A percentile compares a stretch with the other conserved stretches of the same genome.
Conservation (phyloP, 148 eudicot species). For the Fagopyrum esculentum region DNA sequence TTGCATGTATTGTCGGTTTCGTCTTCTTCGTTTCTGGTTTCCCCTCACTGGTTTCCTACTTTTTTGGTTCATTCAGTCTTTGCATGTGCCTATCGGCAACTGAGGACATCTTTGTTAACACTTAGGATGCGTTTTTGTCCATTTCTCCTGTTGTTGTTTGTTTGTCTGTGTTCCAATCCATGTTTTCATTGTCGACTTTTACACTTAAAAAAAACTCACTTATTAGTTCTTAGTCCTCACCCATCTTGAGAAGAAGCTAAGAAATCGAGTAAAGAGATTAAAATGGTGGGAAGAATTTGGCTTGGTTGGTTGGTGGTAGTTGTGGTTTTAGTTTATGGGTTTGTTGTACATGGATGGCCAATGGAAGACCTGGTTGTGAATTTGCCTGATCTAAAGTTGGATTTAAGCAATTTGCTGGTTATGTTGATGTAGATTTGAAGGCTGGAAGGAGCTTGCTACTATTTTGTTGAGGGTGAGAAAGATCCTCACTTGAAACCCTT, state of each 20-base stretch:
- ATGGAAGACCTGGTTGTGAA: constrained; percentile 66
- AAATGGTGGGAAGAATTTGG: constrained; percentile 13
- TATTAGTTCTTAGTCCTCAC: background rate
- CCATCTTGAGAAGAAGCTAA: constrained; percentile 1
- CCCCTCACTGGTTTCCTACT: too few relatives aligned
- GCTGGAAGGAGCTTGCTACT: constrained; percentile 86
- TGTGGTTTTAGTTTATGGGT: constrained; percentile 12
- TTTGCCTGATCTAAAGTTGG: constrained; percentile 78
- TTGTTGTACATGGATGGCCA: constrained; percentile 51
- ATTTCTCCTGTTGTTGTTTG: too few relatives aligned
- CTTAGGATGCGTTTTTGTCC: too few relatives aligned
- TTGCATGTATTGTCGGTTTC: too few relatives aligned
- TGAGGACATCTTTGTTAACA: too few relatives aligned
- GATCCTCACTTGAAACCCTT: constrained; percentile 63
- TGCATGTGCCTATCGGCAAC: too few relatives aligned
- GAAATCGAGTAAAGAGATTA: background rate
- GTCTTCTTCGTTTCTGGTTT: too few relatives aligned
- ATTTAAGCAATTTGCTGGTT: constrained; percentile 83
- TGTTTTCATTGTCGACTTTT: too few relatives aligned
- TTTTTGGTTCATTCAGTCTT: too few relatives aligned
- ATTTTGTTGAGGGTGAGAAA: constrained; percentile 79
- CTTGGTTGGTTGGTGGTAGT: constrained; percentile 33
- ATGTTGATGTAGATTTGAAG: constrained; percentile 82
- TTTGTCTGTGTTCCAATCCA: too few relatives aligned
- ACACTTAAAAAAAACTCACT: background rate